Percentiles rank a stretch among this genome's conserved stretches.
Evolutionary conservation across 306 rosid genomes (phyloP).

Genomic region (Glycyrrhiza uralensis): DNA sequence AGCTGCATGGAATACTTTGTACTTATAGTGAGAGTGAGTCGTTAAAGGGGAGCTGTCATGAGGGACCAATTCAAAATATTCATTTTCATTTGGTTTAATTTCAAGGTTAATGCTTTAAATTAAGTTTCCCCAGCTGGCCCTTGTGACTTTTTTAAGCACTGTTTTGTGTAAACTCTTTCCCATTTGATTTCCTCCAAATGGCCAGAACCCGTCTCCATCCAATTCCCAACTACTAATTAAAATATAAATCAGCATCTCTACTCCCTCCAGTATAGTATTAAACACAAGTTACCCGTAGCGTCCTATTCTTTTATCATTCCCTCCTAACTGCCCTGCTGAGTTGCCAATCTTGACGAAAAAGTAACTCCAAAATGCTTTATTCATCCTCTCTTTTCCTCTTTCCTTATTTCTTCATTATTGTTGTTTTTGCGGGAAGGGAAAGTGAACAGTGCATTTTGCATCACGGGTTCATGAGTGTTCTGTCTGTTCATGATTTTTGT

Average conservation of each 20-base stretch:
- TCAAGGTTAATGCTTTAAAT: constrained; percentile 27
- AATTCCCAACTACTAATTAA: constrained; percentile 34
- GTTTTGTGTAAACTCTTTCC: not conserved
- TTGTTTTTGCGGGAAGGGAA: constrained; percentile 8
- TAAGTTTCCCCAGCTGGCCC: constrained; percentile 56
- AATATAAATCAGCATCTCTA: constrained; percentile 20
- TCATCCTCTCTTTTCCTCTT: not conserved
- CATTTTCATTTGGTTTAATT: constrained; percentile 23
- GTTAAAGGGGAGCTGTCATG: constrained; percentile 68
- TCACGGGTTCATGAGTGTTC: constrained; percentile 13
- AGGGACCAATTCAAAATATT: constrained; percentile 46
- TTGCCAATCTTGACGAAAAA: constrained; percentile 44
- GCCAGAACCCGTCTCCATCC: constrained; percentile 22
- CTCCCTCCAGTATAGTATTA: not conserved
- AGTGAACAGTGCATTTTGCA: not conserved
- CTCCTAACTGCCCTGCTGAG: not conserved
- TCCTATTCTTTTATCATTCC: constrained; percentile 22
- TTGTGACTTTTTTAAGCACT: constrained; percentile 7
- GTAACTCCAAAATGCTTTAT: constrained; percentile 37
- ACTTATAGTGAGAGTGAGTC: constrained; percentile 55
- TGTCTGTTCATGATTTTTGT: constrained; percentile 13
- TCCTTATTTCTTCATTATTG: not conserved
- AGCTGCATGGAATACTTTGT: constrained; percentile 30
- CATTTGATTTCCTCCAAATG: constrained; percentile 30
- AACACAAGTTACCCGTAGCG: not conserved